Base-by-base conservation (phyloP, 371 early-diverging fungal genomes). In the Lichtheimia ramosa region DNA sequence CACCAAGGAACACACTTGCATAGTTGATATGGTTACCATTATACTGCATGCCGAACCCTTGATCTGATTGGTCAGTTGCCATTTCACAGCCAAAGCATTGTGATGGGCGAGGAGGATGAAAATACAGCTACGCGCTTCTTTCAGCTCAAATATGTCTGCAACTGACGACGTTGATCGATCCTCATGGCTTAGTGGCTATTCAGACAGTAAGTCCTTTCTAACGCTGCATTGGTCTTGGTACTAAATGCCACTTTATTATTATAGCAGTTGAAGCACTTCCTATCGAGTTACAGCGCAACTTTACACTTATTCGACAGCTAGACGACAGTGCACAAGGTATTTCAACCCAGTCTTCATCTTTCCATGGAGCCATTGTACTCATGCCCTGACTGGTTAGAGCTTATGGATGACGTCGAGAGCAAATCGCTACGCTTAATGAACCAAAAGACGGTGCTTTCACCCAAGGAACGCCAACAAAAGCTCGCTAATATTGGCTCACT, bases 201-300 rank as follows among this genome's bases (percentile, higher is more conserved):
- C 90, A 12, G 93, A 93, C 77, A 92, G 91, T 92, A 83, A 54
- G 81, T 71, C 8, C 3, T 21, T 24, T 39, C 15, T 16, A n/a
- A 24, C 25, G 21, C 3, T 12, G 18, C 6, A 55, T 10, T 15
- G 25, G 13, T 3, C 27, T 2, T 21, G 5, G 39, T 25, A 3
- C 23, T 23, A 27, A n/a, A 48, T 13, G 5, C 15, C 3, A 42
- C 20, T 5, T 12, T 25, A 20, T 15, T 56, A 43, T n/a, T 52
- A 23, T 70, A 92, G 92, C 92, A 16, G 70, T 96, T 50, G 97
- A 96, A 74, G 83, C 90, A 0, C 75, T 97, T 14, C 96, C 96
- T 0, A 62, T 87, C 41, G 96, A 96, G 69, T 81, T 97, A 46
- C 90, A 91, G 51, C 87, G 96, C n/a, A 93, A 92, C 61, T 94